These are phyloP conservation scores for Eutrema heterophyllum DNA, from an alignment of 345 rosid species.

Conservation along the genomic window DNA sequence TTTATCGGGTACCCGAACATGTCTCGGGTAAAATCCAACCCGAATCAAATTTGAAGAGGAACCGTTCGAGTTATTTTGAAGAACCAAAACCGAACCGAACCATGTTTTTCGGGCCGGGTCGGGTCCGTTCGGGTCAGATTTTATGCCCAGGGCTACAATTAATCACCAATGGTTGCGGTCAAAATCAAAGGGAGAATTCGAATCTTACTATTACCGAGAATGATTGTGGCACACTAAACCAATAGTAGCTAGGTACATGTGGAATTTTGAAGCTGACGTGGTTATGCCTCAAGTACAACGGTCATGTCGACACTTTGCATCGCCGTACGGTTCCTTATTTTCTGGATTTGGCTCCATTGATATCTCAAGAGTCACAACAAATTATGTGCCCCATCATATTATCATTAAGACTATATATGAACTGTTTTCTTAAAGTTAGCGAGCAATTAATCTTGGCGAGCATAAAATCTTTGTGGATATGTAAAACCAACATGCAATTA, in stretches of 20 bases:
- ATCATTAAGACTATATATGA: neutral
- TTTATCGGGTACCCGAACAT: no score
- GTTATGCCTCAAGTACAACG: constrained; percentile 10
- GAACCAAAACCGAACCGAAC: no score
- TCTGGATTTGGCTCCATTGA: constrained; percentile 7
- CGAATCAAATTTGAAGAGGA: no score
- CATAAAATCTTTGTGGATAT: neutral
- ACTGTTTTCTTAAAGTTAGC: neutral
- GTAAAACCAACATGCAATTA: neutral
- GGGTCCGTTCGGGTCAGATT: no score
- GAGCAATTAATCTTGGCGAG: neutral
- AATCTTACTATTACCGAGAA: constrained; percentile 6
- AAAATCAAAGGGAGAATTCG: neutral
- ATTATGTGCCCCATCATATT: constrained; percentile 8
- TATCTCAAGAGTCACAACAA: constrained; percentile 23
- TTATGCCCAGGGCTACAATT: no score
- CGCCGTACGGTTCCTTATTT: constrained; percentile 1
- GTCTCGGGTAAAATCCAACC: no score
- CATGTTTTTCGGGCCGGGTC: no score
- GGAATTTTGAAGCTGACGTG: constrained; percentile 13
- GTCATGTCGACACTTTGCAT: constrained; percentile 24
- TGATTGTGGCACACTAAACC: neutral
- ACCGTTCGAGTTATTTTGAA: no score
- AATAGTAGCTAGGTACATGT: neutral
- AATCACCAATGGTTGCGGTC: neutral